phyloP scores from a whole-genome alignment of 257 asterid genomes.

The Linaria vulgaris region DNA sequence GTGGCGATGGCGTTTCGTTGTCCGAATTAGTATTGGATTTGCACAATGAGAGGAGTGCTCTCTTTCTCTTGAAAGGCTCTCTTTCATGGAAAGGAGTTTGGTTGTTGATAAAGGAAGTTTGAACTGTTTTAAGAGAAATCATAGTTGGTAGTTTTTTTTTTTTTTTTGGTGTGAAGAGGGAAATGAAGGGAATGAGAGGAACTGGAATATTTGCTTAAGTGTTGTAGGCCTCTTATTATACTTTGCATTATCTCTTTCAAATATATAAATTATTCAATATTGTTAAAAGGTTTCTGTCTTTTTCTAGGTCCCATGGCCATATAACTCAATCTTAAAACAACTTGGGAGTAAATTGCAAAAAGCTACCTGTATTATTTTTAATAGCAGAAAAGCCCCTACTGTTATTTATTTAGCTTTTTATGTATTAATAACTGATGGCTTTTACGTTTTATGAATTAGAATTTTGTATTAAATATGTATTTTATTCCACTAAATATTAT shows the following conservation, averaged over 20 bases:
- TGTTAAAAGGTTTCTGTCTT: neutral
- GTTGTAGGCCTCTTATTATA: slow-evolving; percentile 47
- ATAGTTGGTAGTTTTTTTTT: slow-evolving; percentile 31
- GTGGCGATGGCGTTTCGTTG: slow-evolving; percentile 36
- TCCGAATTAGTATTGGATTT: slow-evolving; percentile 45
- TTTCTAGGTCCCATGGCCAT: neutral
- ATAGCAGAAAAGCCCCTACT: too few relatives aligned
- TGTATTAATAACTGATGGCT: too few relatives aligned
- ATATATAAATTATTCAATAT: neutral
- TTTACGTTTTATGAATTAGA: too few relatives aligned
- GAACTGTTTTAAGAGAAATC: slow-evolving; percentile 68
- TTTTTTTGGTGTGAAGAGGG: slow-evolving; percentile 17
- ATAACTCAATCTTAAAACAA: too few relatives aligned
- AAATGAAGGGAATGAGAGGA: slow-evolving; percentile 18
- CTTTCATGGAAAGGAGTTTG: slow-evolving; percentile 36
- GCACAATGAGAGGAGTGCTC: slow-evolving; percentile 34
- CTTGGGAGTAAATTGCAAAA: too few relatives aligned
- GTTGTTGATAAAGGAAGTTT: slow-evolving; percentile 45
- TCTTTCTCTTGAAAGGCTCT: slow-evolving; percentile 38
- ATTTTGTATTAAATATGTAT: too few relatives aligned
- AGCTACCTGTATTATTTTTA: too few relatives aligned
- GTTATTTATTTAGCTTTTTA: too few relatives aligned
- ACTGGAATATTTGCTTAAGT: slow-evolving; percentile 5
- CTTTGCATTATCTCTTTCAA: slow-evolving; percentile 36
- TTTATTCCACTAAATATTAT: too few relatives aligned